Evolutionary conservation across 108 stramenopile species (phyloP).

Genomic region (Nitzschia inconspicua): DNA sequence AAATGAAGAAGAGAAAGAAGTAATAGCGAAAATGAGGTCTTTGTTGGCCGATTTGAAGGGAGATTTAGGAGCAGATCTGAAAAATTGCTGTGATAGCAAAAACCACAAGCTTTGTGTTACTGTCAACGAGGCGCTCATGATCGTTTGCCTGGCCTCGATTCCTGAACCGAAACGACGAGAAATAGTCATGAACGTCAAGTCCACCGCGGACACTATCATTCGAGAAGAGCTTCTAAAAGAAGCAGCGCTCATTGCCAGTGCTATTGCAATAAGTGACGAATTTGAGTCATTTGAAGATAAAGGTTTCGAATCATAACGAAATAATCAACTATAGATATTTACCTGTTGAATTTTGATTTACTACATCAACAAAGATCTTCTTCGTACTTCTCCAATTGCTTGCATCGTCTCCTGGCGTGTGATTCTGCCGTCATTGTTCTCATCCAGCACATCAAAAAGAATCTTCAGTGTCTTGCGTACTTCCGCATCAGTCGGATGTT

Average conservation of each 20-base stretch:
- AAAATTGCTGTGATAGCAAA: background rate
- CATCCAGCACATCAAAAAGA: no score
- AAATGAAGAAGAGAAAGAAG: conserved; percentile 12
- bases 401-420: no score
- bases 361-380: no score
- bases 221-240: conserved; percentile 59
- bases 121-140: conserved; percentile 42
- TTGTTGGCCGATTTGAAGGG: background rate
- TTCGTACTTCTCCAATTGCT: no score
- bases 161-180: conserved; percentile 26
- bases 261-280: conserved; percentile 59
- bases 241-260: conserved; percentile 53
- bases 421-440: no score
- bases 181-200: conserved; percentile 17
- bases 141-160: conserved; percentile 63
- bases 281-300: background rate
- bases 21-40: conserved; percentile 5
- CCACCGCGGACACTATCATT: conserved; percentile 19
- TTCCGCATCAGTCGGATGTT: no score
- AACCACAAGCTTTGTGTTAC: conserved; percentile 6
- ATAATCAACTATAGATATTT: no score
- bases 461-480: no score
- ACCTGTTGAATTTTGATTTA: no score
- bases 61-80: background rate
- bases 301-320: no score